Conservation (phyloP, 345 rosid species). For the Bruguiera parviflora region DNA sequence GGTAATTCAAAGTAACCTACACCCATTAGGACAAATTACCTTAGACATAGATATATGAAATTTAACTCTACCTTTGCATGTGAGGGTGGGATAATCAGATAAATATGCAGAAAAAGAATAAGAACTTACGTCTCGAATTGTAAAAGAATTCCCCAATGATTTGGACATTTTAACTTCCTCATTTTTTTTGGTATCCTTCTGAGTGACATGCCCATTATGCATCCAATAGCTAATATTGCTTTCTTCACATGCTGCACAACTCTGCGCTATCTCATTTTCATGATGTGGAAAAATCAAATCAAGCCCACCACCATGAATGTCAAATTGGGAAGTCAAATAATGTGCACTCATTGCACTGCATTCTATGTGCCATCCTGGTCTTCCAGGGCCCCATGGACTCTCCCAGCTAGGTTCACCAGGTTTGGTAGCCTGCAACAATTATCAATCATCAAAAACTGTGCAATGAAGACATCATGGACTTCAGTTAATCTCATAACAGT, state of each 20-base stretch:
- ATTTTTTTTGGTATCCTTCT: slow-evolving; percentile 50
- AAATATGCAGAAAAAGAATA: background rate
- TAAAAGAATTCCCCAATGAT: slow-evolving; percentile 63
- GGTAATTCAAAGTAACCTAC: slow-evolving; percentile 63
- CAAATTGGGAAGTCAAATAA: slow-evolving; percentile 62
- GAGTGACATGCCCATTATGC: slow-evolving; percentile 92
- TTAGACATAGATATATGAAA: slow-evolving; percentile 1
- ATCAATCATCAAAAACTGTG: slow-evolving; percentile 4
- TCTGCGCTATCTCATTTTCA: slow-evolving; percentile 91
- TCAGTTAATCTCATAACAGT: background rate
- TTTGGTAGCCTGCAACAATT: slow-evolving; percentile 69
- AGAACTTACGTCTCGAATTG: slow-evolving; percentile 60
- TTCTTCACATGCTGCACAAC: slow-evolving; percentile 63
- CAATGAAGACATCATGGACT: background rate
- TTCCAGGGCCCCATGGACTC: slow-evolving; percentile 88
- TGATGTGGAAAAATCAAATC: slow-evolving; percentile 80
- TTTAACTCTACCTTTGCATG: background rate
- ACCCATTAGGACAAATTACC: slow-evolving; percentile 10
- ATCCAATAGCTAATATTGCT: slow-evolving; percentile 67
- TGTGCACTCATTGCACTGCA: slow-evolving; percentile 97
- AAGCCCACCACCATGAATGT: slow-evolving; percentile 84
- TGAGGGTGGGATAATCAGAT: background rate
- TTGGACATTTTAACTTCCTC: slow-evolving; percentile 56
- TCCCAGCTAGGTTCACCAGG: slow-evolving; percentile 88
- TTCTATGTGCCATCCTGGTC: slow-evolving; percentile 99